Base-by-base conservation (phyloP, 495 filamentous ascomycete genomes). In the Elasticomyces elasticus region DNA sequence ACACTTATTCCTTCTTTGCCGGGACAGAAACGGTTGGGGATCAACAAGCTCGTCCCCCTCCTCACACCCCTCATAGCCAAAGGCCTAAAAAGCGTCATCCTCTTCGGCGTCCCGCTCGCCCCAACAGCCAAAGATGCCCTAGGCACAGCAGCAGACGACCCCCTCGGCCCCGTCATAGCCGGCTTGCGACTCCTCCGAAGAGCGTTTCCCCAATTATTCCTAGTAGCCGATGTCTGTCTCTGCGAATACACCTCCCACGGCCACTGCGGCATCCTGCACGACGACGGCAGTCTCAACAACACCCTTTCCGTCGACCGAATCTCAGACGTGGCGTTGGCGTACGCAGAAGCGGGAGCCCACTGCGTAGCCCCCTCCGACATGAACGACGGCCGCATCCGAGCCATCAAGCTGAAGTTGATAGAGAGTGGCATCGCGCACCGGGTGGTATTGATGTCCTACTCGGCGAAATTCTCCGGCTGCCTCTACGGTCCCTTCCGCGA, bases 171-270 rank as follows among this genome's bases (percentile, higher is more conserved):
- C 25, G 94, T 98, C 47, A 89, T 97, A 49, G 78, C 81, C 57
- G 76, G 79, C 19, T 94, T 97, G 67, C 83, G 81, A 17, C 78
- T 94, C 17, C 72, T 98, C 38, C 83, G 89, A 52, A 78, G 83
- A 51, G 71, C 78, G 20, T 95, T 96, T 68, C 92, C 94, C 6
- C 76, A 84, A 33, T 78, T 98, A 43, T 98, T 92, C 69, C 84
- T 98, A 60, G 81, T 84, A 47, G 79, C 83, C 31, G 92, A 98
- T 69, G 92, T 98, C 44, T 97, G 92, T 67, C 82, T 98, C 3
- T 98, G 92, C 75, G 92, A 98, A 69, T 98, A 98, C 70, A 97
- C 92, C 6, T 91, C 86, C n/a, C 92, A 98, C 65, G 92, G 92
- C 41, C 92, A 98, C 72, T 98, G 92, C 66, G 92, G 94, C 41